Base-by-base conservation (phyloP, 2,329 filamentous ascomycete genomes). In the Fusarium circinatum region DNA sequence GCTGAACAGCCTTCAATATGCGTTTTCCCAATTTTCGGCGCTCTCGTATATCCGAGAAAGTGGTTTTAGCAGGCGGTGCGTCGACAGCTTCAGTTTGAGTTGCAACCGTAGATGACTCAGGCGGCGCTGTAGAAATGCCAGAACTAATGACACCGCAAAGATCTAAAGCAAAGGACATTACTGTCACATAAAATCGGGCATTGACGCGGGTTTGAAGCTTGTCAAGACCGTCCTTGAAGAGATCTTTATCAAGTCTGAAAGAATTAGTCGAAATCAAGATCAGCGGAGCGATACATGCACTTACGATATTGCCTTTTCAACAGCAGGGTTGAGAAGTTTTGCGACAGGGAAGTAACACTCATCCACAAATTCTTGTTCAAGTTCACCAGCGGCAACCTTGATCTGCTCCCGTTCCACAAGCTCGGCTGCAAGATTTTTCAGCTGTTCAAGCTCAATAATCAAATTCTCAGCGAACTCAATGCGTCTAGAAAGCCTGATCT, bases 281-380 rank as follows among this genome's bases (percentile, higher is more conserved):
- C 28, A 38, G 2, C 54, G 39, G 42, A 44, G 20, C 15, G 60
- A 41, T 20, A 44, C 64, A 48, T 70, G 10, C 34, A 90, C 95
- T 90, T 89, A 98, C 94, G 86, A 86, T 78, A 93, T 88, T 15
- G 94, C 94, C 83, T 93, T 94, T 45, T 95, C 92, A 56, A 98
- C 86, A 34, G 96, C 92, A 8, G 94, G 92, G 78, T 88, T 89
- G 28, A 99, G 87, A 57, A 97, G 84, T 76, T 91, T 91, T 63
- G 92, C 89, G 20, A 98, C 90, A 2, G 96, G 96, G 75, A 98
- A 98, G 83, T 98, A 99, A 76, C 97, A 92, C 41, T 90, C 92
- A 80, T 98, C 93, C 36, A 98, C 89, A 78, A 98, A 92, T 68
- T 92, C 90, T 75, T 90, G 90, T 77, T 98, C 89, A 56, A 95